Evolutionary conservation across 306 rosid genomes (phyloP), one percentile per base, ranked within the genome.

Genomic region (Prosopis cineraria): DNA sequence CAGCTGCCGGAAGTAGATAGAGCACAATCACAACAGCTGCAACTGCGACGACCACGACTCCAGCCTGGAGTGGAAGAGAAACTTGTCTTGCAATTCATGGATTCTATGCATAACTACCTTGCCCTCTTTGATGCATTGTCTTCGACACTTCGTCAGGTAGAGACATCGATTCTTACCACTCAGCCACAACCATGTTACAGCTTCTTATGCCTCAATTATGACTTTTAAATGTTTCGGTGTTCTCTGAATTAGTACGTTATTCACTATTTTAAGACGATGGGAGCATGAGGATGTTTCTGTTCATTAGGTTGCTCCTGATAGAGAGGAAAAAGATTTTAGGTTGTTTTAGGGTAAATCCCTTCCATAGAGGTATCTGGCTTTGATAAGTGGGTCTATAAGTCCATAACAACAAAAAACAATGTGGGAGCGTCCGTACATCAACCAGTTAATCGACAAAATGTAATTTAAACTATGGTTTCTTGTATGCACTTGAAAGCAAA

Each of bases 61-160:
- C 77, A n/a, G 27, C 44, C 70, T 22, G 77, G 45, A n/a, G 68
- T 58, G 14, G 88, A 75, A 63, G 84, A 89, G 55, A 79, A 81
- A 60, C 81, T 80, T 36, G 89, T 82, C 3, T 80, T 92, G 84
- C 91, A 87, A 39, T 91, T 91, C 52, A 80, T 92, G 75, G 98
- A 95, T 83, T 92, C 97, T 3, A 25, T 79, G 77, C 85, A 95
- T 70, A 81, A 60, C 73, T 91, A 91, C 76, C 72, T 95, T 20
- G 78, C 84, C 70, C 85, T 88, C 11, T 6, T 84, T 6, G 88
- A 91, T 79, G 84, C 89, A 0, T 58, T 92, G 41, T 92, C 98
- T 37, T 78, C 86, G 50, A 85, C 91, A 27, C 97, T 95, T 31
- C 83, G 92, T 70, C 93, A 91, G 92, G 97, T 94, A 73, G 59